Evolutionary conservation across 306 rosid genomes (phyloP), one percentile per base, ranked within the genome.

Genomic region (Elaeagnus macrophylla): DNA sequence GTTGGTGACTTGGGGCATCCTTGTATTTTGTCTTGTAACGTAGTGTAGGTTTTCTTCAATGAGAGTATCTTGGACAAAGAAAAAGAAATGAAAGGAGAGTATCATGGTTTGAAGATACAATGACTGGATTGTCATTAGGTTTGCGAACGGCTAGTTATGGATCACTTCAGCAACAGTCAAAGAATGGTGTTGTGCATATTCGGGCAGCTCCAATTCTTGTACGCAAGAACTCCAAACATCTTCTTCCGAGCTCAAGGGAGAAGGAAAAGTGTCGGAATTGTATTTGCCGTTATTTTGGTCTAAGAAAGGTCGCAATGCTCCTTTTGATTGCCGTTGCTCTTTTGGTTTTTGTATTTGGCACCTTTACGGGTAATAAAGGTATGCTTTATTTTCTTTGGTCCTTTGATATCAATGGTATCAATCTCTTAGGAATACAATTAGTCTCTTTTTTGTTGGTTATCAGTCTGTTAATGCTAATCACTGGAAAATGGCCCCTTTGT

Each of bases 91-190:
- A 83, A 54, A 68, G 72, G 60, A 50, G 68, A 65, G 61, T 25
- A 63, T 58, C 57, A 63, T 65, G 60, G 54, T 64, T 71, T 76
- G 76, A 77, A 88, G 75, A 70, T 67, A 70, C 71, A 71, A 84
- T 86, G 96, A 83, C 67, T 64, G 94, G 97, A 80, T 89, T 79
- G 89, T 78, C 93, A 82, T 82, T 84, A 77, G 95, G 94, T 74
- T 72, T 78, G 53, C 88, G 97, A 44, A 77, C 94, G 10, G 83
- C 79, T 56, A 86, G 97, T 73, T 67, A 70, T 69, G 91, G 84
- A 57, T 64, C 88, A 60, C 71, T 86, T 79, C 95, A 75, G 63
- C 83, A 53, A 32, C 79, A 72, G 39, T 60, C 65, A 51, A 87
- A 77, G 68, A 90, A 81, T 68, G 85, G 83, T 40, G 51, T 72